Base-by-base conservation (phyloP, 2,329 filamentous ascomycete genomes). In the Pseudogymnoascus sp. region DNA sequence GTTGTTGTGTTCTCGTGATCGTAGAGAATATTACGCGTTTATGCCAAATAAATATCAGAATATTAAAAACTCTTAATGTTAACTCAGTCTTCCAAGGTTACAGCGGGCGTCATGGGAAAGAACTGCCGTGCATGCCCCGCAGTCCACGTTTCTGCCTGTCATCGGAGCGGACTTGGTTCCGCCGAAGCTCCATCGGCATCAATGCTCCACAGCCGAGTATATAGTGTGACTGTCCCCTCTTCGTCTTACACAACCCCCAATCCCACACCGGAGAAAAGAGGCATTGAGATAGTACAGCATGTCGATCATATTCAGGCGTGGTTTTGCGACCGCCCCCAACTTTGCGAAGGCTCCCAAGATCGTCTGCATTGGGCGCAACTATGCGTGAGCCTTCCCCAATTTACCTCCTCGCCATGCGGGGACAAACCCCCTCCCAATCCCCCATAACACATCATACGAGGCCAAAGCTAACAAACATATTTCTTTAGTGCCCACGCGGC, bases 301-400 rank as follows among this genome's bases (percentile, higher is more conserved):
- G 54, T 35, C 54, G 6, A 6, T 20, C 20, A 58, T 37, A n/a
- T 62, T 60, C 35, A 60, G 54, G n/a, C 67, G 71, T 50, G 67
- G 68, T 57, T 60, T 71, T 35, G 60, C 68, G 50, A 73, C 76
- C 70, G 74, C 78, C 54, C 71, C 74, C 6, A 62, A 74, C 76
- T 22, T 71, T 84, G 61, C 81, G 77, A 70, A 30, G n/a, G n/a
- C 25, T 4, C 43, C 43, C 43, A 50, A 73, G 63, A 68, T 73
- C 61, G 88, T 96, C 73, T 97, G 93, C 77, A 95, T 97, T 72
- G 91, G 92, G 68, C 85, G 94, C 70, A 96, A 99, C 80, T 99
- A 97, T 81, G 93, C 92, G 89, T 94, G 76, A 73, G 87, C 76
- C 59, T 37, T 43, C 57, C 60, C 38, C 50, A 62, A 58, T 63